phyloP scores from a whole-genome alignment of 768 basidiomycete genomes.

The Leccinum fibrillosum region DNA sequence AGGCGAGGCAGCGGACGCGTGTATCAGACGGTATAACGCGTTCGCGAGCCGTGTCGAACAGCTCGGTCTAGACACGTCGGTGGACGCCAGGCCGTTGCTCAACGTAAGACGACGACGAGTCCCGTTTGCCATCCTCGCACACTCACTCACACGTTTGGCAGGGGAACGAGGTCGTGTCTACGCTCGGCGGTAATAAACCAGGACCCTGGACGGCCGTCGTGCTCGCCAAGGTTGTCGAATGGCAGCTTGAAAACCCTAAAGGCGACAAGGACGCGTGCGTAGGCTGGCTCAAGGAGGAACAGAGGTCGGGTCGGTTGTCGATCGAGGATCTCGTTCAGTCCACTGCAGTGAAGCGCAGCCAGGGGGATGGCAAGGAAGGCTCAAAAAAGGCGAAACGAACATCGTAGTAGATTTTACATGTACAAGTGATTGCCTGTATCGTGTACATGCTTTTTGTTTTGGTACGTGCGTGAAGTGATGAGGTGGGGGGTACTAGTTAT shows the following conservation, averaged over 20 bases:
- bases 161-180: constrained; percentile 65
- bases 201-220: constrained; percentile 71
- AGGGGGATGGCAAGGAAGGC: constrained; percentile 14
- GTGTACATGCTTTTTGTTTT: constrained; percentile 5
- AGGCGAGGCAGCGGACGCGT: constrained; percentile 44
- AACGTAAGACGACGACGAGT: constrained; percentile 52
- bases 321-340: constrained; percentile 25
- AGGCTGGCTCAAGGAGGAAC: constrained; percentile 63
- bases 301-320: constrained; percentile 43
- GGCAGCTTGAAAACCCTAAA: constrained; percentile 80
- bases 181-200: constrained; percentile 54
- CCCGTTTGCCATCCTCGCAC: neutral
- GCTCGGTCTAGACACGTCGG: constrained; percentile 53
- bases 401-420: neutral
- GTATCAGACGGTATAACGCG: constrained; percentile 61
- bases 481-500: constrained; percentile 17
- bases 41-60: constrained; percentile 61
- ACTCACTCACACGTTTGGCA: constrained; percentile 30
- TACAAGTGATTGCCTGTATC: neutral
- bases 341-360: constrained; percentile 25
- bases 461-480: neutral
- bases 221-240: constrained; percentile 67
- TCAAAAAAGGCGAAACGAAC: constrained; percentile 34
- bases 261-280: constrained; percentile 64
- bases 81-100: constrained; percentile 71